A percentile compares a stretch with the other conserved stretches of the same genome.
phyloP scores from a whole-genome alignment of 805 yeast genomes.

The Hanseniaspora opuntiae region DNA sequence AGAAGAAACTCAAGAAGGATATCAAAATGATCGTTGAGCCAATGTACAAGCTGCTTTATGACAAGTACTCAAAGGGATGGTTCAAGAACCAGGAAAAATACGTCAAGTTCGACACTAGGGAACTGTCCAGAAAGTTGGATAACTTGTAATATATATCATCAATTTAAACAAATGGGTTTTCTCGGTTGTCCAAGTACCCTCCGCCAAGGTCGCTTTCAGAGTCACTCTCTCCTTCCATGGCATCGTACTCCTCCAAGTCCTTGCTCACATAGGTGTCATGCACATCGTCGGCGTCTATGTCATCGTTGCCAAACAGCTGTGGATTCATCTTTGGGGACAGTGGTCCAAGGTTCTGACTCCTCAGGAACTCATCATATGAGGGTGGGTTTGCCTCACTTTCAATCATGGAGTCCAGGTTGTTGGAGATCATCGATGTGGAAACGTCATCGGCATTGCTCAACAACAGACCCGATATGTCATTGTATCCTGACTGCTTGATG shows the following conservation, averaged over 20 bases:
- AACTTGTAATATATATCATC: conserved; percentile 15
- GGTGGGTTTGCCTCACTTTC: neutral
- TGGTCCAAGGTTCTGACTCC: conserved; percentile 5
- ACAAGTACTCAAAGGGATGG: conserved; percentile 33
- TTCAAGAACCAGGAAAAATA: conserved; percentile 28
- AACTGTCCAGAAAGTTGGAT: conserved; percentile 21
- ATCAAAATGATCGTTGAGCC: conserved; percentile 61
- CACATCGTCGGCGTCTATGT: neutral
- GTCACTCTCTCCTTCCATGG: conserved; percentile 8
- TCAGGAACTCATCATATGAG: conserved; percentile 7
- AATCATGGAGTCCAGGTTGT: neutral
- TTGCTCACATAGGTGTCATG: conserved; percentile 2
- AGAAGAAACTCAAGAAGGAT: conserved; percentile 52
- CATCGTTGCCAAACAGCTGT: neutral
- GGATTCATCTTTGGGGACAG: conserved; percentile 5
- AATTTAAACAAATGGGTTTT: conserved; percentile 4
- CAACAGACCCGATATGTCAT: conserved; percentile 15
- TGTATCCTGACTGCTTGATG: neutral
- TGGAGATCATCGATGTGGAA: conserved; percentile 18
- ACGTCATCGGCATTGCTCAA: conserved; percentile 22
- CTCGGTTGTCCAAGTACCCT: conserved; percentile 3
- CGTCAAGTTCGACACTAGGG: conserved; percentile 25
- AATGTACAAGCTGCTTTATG: conserved; percentile 72
- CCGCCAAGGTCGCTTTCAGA: conserved; percentile 10
- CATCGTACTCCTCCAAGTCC: conserved; percentile 12